These are phyloP conservation scores for Jacaranda copaia DNA, from an alignment of 257 asterid genomes.

Conservation along the genomic window DNA sequence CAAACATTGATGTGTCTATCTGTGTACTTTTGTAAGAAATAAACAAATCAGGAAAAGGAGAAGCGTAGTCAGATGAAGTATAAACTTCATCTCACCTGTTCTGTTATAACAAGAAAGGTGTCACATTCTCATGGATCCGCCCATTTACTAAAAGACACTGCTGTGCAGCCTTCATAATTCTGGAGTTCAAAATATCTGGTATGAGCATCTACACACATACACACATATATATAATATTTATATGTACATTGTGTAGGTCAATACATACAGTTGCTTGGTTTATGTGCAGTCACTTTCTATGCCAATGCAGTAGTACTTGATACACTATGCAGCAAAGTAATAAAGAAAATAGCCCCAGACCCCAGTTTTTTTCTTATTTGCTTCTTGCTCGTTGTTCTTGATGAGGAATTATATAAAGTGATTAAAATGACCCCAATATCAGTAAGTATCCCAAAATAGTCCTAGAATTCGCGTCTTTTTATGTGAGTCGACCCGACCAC, in stretches of 20 bases:
- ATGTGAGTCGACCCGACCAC: too few species aligned
- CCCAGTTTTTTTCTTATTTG: not conserved
- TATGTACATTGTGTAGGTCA: too few species aligned
- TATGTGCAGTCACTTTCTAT: constrained; percentile 12
- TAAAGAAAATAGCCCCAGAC: not conserved
- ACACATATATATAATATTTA: too few species aligned
- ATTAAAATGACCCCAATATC: too few species aligned
- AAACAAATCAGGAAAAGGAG: constrained; percentile 16
- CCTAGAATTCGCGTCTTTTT: too few species aligned
- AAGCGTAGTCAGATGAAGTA: not conserved
- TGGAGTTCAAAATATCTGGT: not conserved
- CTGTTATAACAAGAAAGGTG: constrained; percentile 18
- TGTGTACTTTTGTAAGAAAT: constrained; percentile 9
- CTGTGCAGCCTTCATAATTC: not conserved
- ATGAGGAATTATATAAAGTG: too few species aligned
- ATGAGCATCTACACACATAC: too few species aligned
- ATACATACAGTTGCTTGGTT: constrained; percentile 2
- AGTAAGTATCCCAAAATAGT: too few species aligned
- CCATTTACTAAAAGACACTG: constrained; percentile 13
- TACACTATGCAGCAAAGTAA: not conserved
- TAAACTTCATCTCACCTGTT: constrained; percentile 16
- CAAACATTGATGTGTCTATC: constrained; percentile 6
- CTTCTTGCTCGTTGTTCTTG: too few species aligned
- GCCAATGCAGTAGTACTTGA: not conserved
- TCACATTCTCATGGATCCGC: not conserved